A percentile compares a stretch with the other conserved stretches of the same genome.
Evolutionary conservation across 345 rosid genomes (phyloP).

Genomic region (Gossypium raimondii): DNA sequence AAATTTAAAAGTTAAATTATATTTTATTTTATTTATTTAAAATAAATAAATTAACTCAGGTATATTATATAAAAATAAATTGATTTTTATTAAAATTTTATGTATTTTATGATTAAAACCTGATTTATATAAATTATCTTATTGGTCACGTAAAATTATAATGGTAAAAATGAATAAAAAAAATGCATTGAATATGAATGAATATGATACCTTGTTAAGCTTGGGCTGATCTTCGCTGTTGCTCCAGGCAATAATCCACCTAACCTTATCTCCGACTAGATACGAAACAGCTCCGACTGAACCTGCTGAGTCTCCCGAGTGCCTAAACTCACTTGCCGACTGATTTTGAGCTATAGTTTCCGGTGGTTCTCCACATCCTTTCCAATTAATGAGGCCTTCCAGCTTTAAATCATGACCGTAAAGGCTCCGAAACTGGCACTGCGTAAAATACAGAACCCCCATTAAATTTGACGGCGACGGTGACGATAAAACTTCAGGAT

Average conservation of each 20-base stretch:
- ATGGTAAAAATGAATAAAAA: too few relatives aligned
- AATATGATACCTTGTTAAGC: not conserved
- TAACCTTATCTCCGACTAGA: not conserved
- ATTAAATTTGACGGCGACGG: not conserved
- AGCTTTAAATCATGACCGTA: not conserved
- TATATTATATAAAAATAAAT: too few relatives aligned
- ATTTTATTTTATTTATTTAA: too few relatives aligned
- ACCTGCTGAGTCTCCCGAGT: not conserved
- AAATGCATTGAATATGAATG: not conserved
- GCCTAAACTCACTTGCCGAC: not conserved
- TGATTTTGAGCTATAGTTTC: not conserved
- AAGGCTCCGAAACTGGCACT: not conserved
- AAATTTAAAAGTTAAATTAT: accelerated
- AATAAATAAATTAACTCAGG: accelerated
- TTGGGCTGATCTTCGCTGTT: not conserved
- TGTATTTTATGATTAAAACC: accelerated
- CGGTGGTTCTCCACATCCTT: not conserved
- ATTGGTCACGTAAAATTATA: too few relatives aligned
- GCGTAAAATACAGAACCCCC: not conserved
- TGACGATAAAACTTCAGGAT: not conserved
- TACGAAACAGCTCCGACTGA: not conserved
- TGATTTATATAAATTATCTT: too few relatives aligned
- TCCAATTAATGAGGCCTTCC: not conserved
- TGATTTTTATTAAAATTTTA: too few relatives aligned
- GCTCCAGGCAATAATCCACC: conserved; percentile 4